phyloP scores from a whole-genome alignment of 257 asterid genomes.

The Solanum dulcamara region DNA sequence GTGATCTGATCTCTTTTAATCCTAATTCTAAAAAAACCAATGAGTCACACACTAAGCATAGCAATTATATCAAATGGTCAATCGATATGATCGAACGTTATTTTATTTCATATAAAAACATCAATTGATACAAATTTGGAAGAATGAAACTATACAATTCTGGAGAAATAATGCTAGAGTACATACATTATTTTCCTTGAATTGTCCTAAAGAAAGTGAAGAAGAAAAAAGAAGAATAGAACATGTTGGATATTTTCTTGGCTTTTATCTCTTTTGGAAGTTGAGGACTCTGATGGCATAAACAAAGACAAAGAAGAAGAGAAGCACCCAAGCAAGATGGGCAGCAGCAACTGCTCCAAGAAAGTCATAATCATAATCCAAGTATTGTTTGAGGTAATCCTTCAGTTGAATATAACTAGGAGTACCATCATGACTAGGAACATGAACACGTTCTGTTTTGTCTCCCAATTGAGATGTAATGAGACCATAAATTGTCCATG shows the following conservation, averaged over 20 bases:
- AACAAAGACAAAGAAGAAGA: conserved; percentile 49
- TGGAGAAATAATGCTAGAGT: background rate
- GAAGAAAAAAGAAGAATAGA: background rate
- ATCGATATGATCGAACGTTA: too few species aligned
- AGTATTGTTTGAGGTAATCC: conserved; percentile 32
- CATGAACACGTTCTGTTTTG: conserved; percentile 20
- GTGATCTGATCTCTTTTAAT: too few species aligned
- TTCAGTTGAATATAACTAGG: conserved; percentile 23
- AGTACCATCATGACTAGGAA: conserved; percentile 30
- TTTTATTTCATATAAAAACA: background rate
- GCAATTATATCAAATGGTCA: too few species aligned
- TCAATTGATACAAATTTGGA: background rate
- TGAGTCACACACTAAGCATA: too few species aligned
- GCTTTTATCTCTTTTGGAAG: conserved; percentile 51
- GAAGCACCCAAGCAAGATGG: conserved; percentile 59
- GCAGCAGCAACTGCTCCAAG: conserved; percentile 53
- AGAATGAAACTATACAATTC: background rate
- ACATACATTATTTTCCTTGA: background rate
- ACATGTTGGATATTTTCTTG: background rate
- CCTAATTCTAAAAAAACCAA: too few species aligned
- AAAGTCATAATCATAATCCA: conserved; percentile 50
- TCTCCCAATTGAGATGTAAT: conserved; percentile 48
- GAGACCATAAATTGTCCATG: conserved; percentile 43
- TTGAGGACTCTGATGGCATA: conserved; percentile 55
- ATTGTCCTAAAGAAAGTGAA: background rate